phyloP scores from a whole-genome alignment of 352 stramenopile species.

The Phytopythium mirpurense region DNA sequence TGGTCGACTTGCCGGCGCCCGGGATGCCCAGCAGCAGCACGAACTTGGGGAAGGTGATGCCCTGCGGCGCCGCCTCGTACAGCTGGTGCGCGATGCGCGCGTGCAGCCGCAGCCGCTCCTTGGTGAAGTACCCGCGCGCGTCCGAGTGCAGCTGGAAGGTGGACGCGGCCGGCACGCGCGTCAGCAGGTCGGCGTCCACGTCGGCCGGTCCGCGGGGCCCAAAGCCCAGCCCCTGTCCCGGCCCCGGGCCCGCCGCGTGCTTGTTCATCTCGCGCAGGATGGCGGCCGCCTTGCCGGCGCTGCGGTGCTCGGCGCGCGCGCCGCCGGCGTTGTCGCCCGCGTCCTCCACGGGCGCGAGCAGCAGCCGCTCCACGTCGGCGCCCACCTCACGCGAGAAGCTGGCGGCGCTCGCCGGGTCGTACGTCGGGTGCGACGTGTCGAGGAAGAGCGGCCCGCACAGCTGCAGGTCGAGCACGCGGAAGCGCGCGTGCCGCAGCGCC shows the following conservation, averaged over 20 bases:
- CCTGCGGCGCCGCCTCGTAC: conserved; percentile 49
- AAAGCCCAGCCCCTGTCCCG: conserved; percentile 9
- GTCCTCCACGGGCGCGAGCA: conserved; percentile 26
- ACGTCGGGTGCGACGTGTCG: conserved; percentile 55
- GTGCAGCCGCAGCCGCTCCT: conserved; percentile 54
- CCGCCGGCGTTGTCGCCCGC: not conserved
- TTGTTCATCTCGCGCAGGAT: conserved; percentile 36
- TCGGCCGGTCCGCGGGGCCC: conserved; percentile 14
- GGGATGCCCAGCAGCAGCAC: conserved; percentile 67
- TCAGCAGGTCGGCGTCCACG: conserved; percentile 35
- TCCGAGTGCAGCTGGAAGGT: conserved; percentile 65
- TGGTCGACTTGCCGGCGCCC: conserved; percentile 67
- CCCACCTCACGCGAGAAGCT: conserved; percentile 51
- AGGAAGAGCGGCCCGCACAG: conserved; percentile 56
- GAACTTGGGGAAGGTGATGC: conserved; percentile 51
- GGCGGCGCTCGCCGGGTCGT: conserved; percentile 43
- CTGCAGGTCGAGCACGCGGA: conserved; percentile 50
- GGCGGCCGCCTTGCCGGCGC: conserved; percentile 19
- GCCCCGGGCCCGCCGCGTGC: conserved; percentile 14
- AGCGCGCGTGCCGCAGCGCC: conserved; percentile 25
- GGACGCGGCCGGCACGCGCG: conserved; percentile 26
- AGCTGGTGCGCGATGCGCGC: conserved; percentile 72
- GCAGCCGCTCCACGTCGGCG: conserved; percentile 42
- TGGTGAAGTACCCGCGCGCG: conserved; percentile 51
- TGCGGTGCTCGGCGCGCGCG: conserved; percentile 4